Evolutionary conservation across 371 early-diverging fungal species (phyloP).

Genomic region (Sporodiniella umbellata): DNA sequence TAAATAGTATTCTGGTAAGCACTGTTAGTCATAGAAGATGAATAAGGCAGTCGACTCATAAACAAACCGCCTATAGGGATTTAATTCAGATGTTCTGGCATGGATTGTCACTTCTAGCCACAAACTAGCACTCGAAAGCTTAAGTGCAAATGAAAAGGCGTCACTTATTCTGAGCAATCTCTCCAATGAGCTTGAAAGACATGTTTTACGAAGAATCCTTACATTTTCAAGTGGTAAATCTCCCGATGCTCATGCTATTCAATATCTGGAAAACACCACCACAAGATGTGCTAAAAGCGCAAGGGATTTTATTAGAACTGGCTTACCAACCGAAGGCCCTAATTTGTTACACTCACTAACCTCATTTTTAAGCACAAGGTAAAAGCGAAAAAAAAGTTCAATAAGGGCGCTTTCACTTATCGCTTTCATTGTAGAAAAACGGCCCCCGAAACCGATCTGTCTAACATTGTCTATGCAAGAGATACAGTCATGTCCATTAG

Average conservation of each 20-base stretch:
- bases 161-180: neutral
- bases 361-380: conserved; percentile 8
- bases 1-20: conserved; percentile 43
- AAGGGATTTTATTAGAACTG: neutral
- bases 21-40: neutral
- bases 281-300: conserved; percentile 4
- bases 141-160: conserved; percentile 26
- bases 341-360: conserved; percentile 11
- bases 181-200: conserved; percentile 16
- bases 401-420: neutral
- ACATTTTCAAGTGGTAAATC: conserved; percentile 6
- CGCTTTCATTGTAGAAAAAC: conserved; percentile 16
- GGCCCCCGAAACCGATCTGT: conserved; percentile 9
- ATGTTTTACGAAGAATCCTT: conserved; percentile 11
- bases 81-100: conserved; percentile 8
- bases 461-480: conserved; percentile 9
- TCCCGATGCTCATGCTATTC: conserved; percentile 1
- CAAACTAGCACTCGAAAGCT: neutral
- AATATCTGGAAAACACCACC: conserved; percentile 8
- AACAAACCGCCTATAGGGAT: conserved; percentile 7
- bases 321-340: conserved; percentile 2
- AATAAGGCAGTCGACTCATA: neutral
- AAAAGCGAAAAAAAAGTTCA: neutral
- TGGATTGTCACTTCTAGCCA: conserved; percentile 31
- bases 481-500: conserved; percentile 10